These are phyloP conservation scores for Paxillus involutus DNA, from an alignment of 768 basidiomycete species.

Conservation along the genomic window DNA sequence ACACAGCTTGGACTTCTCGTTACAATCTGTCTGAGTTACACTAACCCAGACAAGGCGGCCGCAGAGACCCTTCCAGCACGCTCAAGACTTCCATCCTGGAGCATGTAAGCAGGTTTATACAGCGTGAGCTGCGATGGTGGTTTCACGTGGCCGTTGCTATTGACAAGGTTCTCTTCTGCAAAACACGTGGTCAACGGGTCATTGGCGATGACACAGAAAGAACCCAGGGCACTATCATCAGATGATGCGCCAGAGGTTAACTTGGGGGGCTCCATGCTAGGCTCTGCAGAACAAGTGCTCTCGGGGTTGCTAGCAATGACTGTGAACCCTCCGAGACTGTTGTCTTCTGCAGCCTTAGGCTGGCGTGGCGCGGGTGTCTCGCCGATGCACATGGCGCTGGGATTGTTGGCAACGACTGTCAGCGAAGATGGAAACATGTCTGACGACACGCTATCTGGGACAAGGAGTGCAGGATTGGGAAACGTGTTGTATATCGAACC, in stretches of 20 bases:
- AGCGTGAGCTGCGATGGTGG: slow-evolving; percentile 20
- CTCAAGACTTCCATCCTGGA: slow-evolving; percentile 72
- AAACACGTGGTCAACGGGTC: slow-evolving; percentile 21
- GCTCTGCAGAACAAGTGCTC: slow-evolving; percentile 16
- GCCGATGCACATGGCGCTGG: slow-evolving; percentile 15
- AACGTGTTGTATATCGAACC: slow-evolving; percentile 95
- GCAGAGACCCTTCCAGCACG: slow-evolving; percentile 59
- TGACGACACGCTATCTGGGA: slow-evolving; percentile 12
- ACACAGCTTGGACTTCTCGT: neutral
- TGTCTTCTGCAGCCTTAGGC: neutral
- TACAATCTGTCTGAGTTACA: neutral
- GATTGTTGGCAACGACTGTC: slow-evolving; percentile 19
- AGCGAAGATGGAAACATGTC: slow-evolving; percentile 19
- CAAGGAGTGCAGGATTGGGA: slow-evolving; percentile 80
- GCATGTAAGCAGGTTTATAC: slow-evolving; percentile 81
- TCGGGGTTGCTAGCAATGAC: slow-evolving; percentile 21
- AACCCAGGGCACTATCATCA: slow-evolving; percentile 1
- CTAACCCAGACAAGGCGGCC: slow-evolving; percentile 6
- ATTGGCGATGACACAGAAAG: slow-evolving; percentile 18
- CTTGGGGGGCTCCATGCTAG: neutral
- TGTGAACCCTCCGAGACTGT: slow-evolving; percentile 5
- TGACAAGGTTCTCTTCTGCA: slow-evolving; percentile 9
- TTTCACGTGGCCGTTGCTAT: slow-evolving; percentile 1
- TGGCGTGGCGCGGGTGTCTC: slow-evolving; percentile 5
- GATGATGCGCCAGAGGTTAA: neutral